A percentile compares a stretch with the other conserved stretches of the same genome.
phyloP scores from a whole-genome alignment of 1,284 basidiomycete species.

The Phellopilus nigrolimitatus region DNA sequence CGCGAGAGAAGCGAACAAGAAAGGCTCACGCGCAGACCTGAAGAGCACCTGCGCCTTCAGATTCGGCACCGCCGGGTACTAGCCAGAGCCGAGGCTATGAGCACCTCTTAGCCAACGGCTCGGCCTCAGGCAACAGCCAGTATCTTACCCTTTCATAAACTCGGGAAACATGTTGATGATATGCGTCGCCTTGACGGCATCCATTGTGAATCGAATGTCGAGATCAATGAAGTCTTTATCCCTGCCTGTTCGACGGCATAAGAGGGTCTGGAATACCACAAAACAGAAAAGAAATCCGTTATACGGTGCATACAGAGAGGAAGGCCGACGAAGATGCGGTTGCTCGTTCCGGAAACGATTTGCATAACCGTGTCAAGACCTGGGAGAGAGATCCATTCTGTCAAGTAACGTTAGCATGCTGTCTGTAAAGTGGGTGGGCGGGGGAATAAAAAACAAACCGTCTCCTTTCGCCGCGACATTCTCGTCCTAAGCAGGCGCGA shows the following conservation, averaged over 20 bases:
- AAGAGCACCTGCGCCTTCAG: not conserved
- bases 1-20: no score
- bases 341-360: conserved; percentile 31
- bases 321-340: conserved; percentile 37
- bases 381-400: conserved; percentile 31
- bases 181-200: conserved; percentile 8
- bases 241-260: conserved; percentile 2
- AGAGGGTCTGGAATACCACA: not conserved
- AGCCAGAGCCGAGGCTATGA: conserved; percentile 18
- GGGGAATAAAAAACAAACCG: no score
- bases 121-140: not conserved
- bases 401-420: not conserved
- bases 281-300: not conserved
- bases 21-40: no score
- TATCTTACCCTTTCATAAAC: conserved; percentile 3
- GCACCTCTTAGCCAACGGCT: no score
- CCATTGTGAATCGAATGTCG: conserved; percentile 1
- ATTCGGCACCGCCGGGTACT: conserved; percentile 11
- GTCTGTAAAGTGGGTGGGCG: not conserved
- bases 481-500: conserved; percentile 20
- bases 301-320: conserved; percentile 32
- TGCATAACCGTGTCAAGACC: conserved; percentile 22
- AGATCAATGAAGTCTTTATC: conserved; percentile 12
- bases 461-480: conserved; percentile 14
- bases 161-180: conserved; percentile 11